Base-by-base conservation (phyloP, 1,284 basidiomycete species). In the Apiotrichum mycotoxinovorans region DNA sequence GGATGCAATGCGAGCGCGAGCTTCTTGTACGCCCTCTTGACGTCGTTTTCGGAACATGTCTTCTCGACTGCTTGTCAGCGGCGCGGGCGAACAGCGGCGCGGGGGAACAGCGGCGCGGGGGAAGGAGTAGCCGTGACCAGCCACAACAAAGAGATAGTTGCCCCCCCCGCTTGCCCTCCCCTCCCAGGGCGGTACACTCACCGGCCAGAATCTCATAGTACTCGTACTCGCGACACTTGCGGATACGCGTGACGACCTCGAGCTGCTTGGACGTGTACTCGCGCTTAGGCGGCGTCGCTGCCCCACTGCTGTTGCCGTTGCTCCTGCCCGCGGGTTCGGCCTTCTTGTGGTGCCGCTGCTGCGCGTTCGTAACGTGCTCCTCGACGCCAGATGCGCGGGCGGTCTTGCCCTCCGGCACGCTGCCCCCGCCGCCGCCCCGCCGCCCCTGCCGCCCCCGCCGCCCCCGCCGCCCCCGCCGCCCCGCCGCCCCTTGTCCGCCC, bases 21-120 rank as follows among this genome's bases (percentile, higher is more conserved):
- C 91, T 98, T 99, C 60, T 93, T 85, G 82, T 98, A 98, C 20
- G 95, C 93, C 78, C 91, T 94, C 82, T 98, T 98, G 57, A 98
- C 84, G 52, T 97, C 93, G 10, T 78, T 83, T 66, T 98, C 95
- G 25, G 91, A 85, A 70, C 92, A 95, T 5, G 85, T 85, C 77
- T 84, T 87, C 75, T 93, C 87, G 57, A 98, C 77, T 75, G 51
- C 3, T 20, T 22, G 51, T 56, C 51, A 53, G 51, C 25, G 11
- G 10, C 11, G 17, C 7, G 12, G 5, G 12, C 30, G 30, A 30
- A 30, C 30, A 5, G 30, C 30, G 30, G 12, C 12, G 7, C 7
- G 30, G 30, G 30, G 30, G 30, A 12, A 30, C 30, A 30, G 30
- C 30, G 30, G 12, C 30, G n/a, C n/a, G n/a, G n/a, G n/a, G n/a